Percentiles rank a stretch among this genome's conserved stretches.
Evolutionary conservation across 352 stramenopile genomes (phyloP).

Genomic region (Thraustochytrium striatum): DNA sequence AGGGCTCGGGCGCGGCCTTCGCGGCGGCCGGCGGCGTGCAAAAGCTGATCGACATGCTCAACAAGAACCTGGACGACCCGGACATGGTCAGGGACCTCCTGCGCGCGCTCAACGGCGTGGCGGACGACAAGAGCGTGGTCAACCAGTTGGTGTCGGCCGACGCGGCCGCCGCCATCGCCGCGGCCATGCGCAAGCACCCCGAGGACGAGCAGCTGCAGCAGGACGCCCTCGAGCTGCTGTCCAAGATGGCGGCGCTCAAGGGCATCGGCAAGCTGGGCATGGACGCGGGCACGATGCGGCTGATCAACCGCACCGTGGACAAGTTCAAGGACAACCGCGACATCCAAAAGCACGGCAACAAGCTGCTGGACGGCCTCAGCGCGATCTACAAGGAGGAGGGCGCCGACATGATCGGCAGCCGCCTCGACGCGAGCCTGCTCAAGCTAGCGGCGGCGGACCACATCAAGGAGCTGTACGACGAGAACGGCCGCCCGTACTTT

Average conservation of each 20-base stretch:
- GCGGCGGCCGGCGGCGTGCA: conserved; percentile 5
- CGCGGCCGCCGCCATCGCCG: conserved; percentile 31
- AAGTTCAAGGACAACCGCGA: neutral
- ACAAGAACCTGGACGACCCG: conserved; percentile 18
- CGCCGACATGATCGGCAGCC: conserved; percentile 38
- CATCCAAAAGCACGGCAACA: conserved; percentile 18
- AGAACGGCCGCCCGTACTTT: conserved; percentile 58
- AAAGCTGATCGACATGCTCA: conserved; percentile 25
- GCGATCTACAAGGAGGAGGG: conserved; percentile 49
- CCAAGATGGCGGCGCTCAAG: conserved; percentile 26
- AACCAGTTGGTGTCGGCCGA: conserved; percentile 12
- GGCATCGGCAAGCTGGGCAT: conserved; percentile 31
- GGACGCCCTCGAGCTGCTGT: conserved; percentile 31
- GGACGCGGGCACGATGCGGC: conserved; percentile 29
- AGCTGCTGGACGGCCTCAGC: conserved; percentile 37
- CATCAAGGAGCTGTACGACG: conserved; percentile 55
- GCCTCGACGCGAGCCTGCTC: neutral
- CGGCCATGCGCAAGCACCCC: neutral
- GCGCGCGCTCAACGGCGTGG: conserved; percentile 18
- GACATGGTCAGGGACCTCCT: conserved; percentile 3
- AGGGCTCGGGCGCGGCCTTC: neutral
- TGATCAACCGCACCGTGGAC: conserved; percentile 27
- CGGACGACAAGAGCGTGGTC: conserved; percentile 21
- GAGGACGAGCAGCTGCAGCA: conserved; percentile 32
- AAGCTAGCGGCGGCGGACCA: conserved; percentile 7